Evolutionary conservation across 2,329 filamentous ascomycete genomes (phyloP), one percentile per base, ranked within the genome.

Genomic region (Calonectria multiphialidica): DNA sequence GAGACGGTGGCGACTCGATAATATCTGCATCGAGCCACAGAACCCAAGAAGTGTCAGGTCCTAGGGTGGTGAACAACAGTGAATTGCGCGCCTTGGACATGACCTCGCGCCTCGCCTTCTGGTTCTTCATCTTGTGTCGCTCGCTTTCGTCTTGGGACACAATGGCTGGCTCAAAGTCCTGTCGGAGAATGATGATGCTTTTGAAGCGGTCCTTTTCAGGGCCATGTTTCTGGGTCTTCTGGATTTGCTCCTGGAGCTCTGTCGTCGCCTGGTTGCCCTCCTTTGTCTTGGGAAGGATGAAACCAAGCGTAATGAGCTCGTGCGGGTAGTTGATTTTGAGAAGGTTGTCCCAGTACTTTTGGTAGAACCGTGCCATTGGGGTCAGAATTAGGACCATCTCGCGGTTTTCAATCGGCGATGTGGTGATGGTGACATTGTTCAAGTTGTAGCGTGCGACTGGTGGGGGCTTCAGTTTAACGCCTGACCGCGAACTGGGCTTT

Each of bases 81-180:
- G 94, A 97, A 83, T 99, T 99, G 75, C 97, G 93, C 44, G 97
- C 96, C 80, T 95, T 94, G 80, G 95, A 93, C 97, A 99, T 98
- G 72, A 95, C 93, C 49, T 95, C 93, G 42, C 97, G 91, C 15
- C 97, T 92, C 8, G 88, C 88, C 84, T 97, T 98, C 82, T 99
- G 97, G 81, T 97, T 95, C 73, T 92, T 88, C 86, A 98, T 91
- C 84, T 98, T 97, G 86, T 99, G 97, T 33, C 97, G 91, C 83
- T 98, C 96, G 71, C 90, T 88, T 85, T 99, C 97, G 77, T 93
- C 91, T 84, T 98, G 97, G 10, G 94, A 96, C 6, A 85, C 77
- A 35, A 98, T 84, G 0, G 95, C 94, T 12, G 93, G 92, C 68
- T 98, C 96, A 76, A 97, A 97, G 85, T 99, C 97, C 84, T 99